A percentile compares a stretch with the other conserved stretches of the same genome.
Evolutionary conservation across 163 green algal species (phyloP).

Genomic region (Chlamydomonas reinhardtii): DNA sequence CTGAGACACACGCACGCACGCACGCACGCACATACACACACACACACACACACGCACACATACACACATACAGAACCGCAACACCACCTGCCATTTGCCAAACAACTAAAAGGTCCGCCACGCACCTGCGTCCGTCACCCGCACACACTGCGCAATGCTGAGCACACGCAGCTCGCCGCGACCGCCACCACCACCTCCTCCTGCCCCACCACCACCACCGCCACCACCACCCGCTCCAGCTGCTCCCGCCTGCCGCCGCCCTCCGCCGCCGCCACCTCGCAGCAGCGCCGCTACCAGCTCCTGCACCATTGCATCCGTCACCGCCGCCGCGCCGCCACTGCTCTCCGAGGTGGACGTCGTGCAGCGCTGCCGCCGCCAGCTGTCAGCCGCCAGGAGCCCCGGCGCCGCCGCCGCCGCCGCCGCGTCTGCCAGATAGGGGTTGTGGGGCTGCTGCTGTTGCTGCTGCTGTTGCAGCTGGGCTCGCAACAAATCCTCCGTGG

Average conservation of each 20-base stretch:
- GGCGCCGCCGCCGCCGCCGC: too few relatives aligned
- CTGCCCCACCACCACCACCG: neutral
- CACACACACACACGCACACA: too few relatives aligned
- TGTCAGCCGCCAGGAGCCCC: too few relatives aligned
- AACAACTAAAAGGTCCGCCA: too few relatives aligned
- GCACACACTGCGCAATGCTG: constrained; percentile 67
- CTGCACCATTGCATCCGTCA: constrained; percentile 57
- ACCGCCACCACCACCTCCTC: too few relatives aligned
- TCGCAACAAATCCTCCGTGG: neutral
- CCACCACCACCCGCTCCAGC: neutral
- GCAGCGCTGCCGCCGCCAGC: too few relatives aligned
- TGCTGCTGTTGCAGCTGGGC: neutral
- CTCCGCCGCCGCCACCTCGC: neutral
- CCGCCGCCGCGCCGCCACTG: constrained; percentile 54
- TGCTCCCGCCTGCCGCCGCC: neutral
- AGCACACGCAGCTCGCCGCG: constrained; percentile 43
- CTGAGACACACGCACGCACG: too few relatives aligned
- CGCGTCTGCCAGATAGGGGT: too few relatives aligned
- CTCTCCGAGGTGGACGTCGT: neutral
- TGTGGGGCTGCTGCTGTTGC: neutral
- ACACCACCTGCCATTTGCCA: too few relatives aligned
- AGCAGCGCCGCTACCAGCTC: constrained; percentile 27
- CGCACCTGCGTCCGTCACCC: constrained; percentile 65
- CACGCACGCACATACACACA: too few relatives aligned
- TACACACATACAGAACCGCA: too few relatives aligned